phyloP scores from a whole-genome alignment of 768 basidiomycete genomes.

The Mycena epipterygia region DNA sequence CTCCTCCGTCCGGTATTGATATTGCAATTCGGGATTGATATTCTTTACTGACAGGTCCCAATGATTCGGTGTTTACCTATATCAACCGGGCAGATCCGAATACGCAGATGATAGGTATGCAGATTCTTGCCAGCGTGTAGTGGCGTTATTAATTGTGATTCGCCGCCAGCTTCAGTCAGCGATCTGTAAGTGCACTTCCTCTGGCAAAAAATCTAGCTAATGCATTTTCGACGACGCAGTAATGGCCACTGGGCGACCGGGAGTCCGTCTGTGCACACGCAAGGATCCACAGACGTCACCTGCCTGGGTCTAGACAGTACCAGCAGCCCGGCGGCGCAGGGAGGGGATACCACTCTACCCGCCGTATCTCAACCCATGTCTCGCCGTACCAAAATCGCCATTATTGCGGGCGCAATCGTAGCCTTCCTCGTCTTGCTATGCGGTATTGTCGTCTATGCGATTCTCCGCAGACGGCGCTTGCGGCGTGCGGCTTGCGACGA shows the following conservation, averaged over 20 bases:
- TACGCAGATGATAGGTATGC: constrained; percentile 55
- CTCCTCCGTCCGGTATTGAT: neutral
- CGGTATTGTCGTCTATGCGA: too few relatives aligned
- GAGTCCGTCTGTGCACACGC: constrained; percentile 46
- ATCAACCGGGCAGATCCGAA: constrained; percentile 57
- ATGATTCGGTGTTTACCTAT: constrained; percentile 55
- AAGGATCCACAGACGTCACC: constrained; percentile 29
- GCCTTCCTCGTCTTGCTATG: too few relatives aligned
- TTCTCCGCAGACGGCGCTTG: too few relatives aligned
- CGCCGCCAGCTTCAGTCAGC: constrained; percentile 57
- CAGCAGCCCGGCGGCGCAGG: too few relatives aligned
- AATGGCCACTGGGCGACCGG: constrained; percentile 55
- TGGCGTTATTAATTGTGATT: neutral
- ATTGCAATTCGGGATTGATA: too few relatives aligned
- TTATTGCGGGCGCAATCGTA: too few relatives aligned
- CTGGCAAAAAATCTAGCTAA: neutral
- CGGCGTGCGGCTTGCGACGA: too few relatives aligned
- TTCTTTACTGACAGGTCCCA: constrained; percentile 9
- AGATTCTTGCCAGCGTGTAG: constrained; percentile 7
- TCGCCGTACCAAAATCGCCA: too few relatives aligned
- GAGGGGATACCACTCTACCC: too few relatives aligned
- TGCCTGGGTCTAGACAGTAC: neutral
- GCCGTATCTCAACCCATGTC: too few relatives aligned
- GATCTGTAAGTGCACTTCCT: constrained; percentile 55
- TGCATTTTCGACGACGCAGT: constrained; percentile 40